Base-by-base conservation (phyloP, 345 rosid species). In the Sisymbrium irio region DNA sequence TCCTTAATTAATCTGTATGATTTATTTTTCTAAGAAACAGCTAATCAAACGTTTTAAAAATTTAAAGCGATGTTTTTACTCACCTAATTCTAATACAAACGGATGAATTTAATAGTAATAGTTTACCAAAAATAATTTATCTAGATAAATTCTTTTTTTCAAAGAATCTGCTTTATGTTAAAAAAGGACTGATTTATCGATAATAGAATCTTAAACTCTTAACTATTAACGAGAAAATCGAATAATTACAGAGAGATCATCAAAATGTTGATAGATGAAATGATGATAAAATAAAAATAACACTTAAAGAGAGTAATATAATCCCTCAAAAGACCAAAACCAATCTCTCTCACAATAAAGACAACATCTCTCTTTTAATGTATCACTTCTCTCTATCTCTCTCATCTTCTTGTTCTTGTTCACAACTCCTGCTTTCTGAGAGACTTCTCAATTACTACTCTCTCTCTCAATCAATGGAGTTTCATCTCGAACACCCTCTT, bases 401-500 rank as follows among this genome's bases (percentile, higher is more conserved):
- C 54, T 53, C 37, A 33, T 9, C 28, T 14, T 39, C 59, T 27
- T 44, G 47, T 32, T 51, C 37, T 44, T 9, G n/a, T n/a, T n/a
- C n/a, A n/a, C n/a, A n/a, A n/a, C 40, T 14, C 27, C 58, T 27
- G 20, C 57, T 37, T 65, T 51, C 56, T 7, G 37, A 76, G 71
- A 76, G 76, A n/a, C 67, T 53, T 53, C 17, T 45, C 68, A 49
- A 0, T 9, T n/a, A n/a, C n/a, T n/a, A n/a, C n/a, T 25, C 35
- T 25, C 58, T 49, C 19, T 13, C 53, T 58, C 35, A 58, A 42
- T 69, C 81, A 25, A 92, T 89, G 97, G 96, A 85, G 72, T 86
- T 85, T 74, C 83, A 84, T 74, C 96, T 92, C 14, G 92, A 88
- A 80, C 80, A 85, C 78, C 98, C 98, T 15, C 78, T 89, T 15